Base-by-base conservation (phyloP, 225 moss, liverwort and hornwort species). In the Straminergon stramineum region DNA sequence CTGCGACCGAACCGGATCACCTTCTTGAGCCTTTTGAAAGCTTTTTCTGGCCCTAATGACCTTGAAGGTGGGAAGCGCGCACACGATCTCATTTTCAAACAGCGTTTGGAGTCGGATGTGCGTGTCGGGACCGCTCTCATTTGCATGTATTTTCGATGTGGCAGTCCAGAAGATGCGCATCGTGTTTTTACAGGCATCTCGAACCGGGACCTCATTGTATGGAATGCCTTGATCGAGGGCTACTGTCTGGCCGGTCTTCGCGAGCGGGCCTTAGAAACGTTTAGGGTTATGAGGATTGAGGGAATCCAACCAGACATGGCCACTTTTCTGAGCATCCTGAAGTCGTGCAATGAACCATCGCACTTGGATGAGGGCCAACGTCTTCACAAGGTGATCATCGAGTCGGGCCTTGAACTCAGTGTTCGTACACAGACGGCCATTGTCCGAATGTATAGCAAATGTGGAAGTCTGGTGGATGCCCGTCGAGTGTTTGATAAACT, bases 211-310 rank as follows among this genome's bases (percentile, higher is more conserved):
- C 85, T 90, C 51, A 88, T 94, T 87, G 61, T 88, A 31, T 92
- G 93, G 94, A 94, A 93, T 85, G 94, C 94, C 65, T 86, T 93
- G 89, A 91, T 94, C 18, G 94, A 93, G 66, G 90, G 94, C 15
- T 94, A 88, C 81, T 84, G 89, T 66, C 83, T 88, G 84, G 85
- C 67, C 37, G 87, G 90, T 51, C 84, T 91, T n/a, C 91, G 94
- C 16, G 88, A 56, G 30, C 69, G 66, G 75, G 94, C 93, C 64
- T 82, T 90, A 9, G 90, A 91, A 79, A 73, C 89, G 23, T 94
- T 94, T 22, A 88, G 80, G 57, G 75, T 45, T 35, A 90, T 94
- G 93, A 79, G 60, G 86, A 41, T 22, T 34, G 86, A 83, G 58
- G 92, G 89, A 30, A 31, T 89, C 55, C 60, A 85, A 83, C 89